Base-by-base conservation (phyloP, 73 alveolate species). In the Paramecium sexaurelia region DNA sequence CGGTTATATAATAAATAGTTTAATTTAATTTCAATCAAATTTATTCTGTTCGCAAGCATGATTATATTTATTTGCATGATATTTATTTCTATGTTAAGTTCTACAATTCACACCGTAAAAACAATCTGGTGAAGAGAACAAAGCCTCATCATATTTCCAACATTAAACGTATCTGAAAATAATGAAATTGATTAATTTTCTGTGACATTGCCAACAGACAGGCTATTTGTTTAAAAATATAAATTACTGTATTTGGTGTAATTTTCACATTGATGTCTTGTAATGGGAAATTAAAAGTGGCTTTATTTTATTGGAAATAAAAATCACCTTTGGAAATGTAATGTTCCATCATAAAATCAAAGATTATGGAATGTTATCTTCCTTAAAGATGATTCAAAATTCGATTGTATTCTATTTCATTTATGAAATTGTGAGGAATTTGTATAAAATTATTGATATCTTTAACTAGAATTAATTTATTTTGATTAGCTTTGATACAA, bases 41-140 rank as follows among this genome's bases (percentile, higher is more conserved):
- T 73, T 73, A 32, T 61, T 73, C 15, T 73, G 39, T 73, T 73
- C 87, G 35, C 87, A 73, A 35, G 35, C 26, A 73, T 73, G 87
- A 37, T 35, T 73, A n/a, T 35, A 73, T 73, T 73, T 20, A 5
- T 17, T 7, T 0, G 61, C 56, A 73, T 73, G 87, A 32, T 2
- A 32, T 73, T 24, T 15, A 33, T 73, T 20, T n/a, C 55, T 3
- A 51, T 51, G 67, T 37, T 73, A n/a, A 11, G 39, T 73, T 73
- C 87, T 73, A 35, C 87, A 73, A 36, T 73, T 73, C 1, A 73
- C 35, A 13, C 87, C 87, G 35, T 32, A 73, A 17, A 35, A 73
- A 9, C 87, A 73, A 10, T 73, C 87, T n/a, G 87, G 61, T 3
- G 8, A 29, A 0, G 45, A 29, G 26, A 73, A 73, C 2, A 35